Base-by-base conservation (phyloP, 352 stramenopile species). In the Pythium aphanidermatum region DNA sequence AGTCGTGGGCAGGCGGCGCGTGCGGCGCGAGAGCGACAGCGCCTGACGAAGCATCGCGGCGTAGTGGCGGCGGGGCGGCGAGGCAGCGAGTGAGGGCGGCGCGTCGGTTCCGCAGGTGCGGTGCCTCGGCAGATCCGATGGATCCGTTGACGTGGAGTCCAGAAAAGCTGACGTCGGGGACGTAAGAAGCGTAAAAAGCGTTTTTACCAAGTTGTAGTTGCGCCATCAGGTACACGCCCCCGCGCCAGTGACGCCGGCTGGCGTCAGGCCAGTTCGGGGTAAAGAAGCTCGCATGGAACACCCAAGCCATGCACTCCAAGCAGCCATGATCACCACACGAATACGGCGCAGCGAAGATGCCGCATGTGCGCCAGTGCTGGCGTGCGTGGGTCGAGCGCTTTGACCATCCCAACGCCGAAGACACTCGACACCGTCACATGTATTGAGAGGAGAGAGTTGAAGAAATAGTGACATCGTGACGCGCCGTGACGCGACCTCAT, bases 131-230 rank as follows among this genome's bases (percentile, higher is more conserved):
- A 35, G 26, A 24, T 7, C n/a, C 1, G 2, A n/a, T 38, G 49
- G 42, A 46, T 57, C 49, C 34, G 40, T 51, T 46, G 40, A 57
- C 49, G 49, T 57, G 49, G 42, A n/a, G n/a, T n/a, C n/a, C n/a
- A n/a, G n/a, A n/a, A n/a, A n/a, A n/a, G n/a, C n/a, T 5, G 17
- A 17, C 37, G 32, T 31, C 23, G 14, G 9, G 12, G 29, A 23
- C 9, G 25, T 46, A 20, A n/a, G 23, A 35, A n/a, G 14, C 17
- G 39, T 57, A 45, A 51, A 57, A 40, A 51, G 12, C 0, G 29
- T 57, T 57, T 57, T 57, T 51, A 57, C 49, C 25, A 50, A 57
- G 39, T 57, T 57, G 49, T 41, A 50, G 49, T 50, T 50, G 31
- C 16, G 23, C 28, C 36, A 43, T 30, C 28, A 20, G 16, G 20